A percentile compares a stretch with the other conserved stretches of the same genome.
These are phyloP conservation scores for Acorus calamus DNA, from an alignment of 106 monocot species.

Conservation along the genomic window DNA sequence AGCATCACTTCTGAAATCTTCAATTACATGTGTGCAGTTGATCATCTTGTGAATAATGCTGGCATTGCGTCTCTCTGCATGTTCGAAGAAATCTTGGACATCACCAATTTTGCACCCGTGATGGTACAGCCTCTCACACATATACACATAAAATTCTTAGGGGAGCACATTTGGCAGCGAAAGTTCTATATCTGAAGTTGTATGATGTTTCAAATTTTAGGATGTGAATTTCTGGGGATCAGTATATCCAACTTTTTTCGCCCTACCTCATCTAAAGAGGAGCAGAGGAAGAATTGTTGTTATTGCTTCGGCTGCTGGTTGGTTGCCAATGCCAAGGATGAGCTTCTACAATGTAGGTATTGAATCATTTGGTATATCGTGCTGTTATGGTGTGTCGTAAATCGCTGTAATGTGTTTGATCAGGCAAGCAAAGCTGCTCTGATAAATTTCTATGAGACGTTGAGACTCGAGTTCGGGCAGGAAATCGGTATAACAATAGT, in stretches of 20 bases:
- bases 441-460: slow-evolving; percentile 56
- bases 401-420: neutral
- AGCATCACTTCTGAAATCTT: no score
- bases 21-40: slow-evolving; percentile 15
- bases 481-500: slow-evolving; percentile 44
- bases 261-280: slow-evolving; percentile 64
- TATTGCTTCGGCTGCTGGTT: slow-evolving; percentile 29
- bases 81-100: slow-evolving; percentile 42
- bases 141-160: no score
- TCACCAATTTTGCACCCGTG: slow-evolving; percentile 22
- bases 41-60: slow-evolving; percentile 72
- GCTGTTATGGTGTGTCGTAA: no score
- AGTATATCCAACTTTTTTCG: slow-evolving; percentile 66
- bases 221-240: slow-evolving; percentile 87
- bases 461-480: slow-evolving; percentile 35
- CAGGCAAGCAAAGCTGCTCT: slow-evolving; percentile 63
- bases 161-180: neutral
- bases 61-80: slow-evolving; percentile 26
- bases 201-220: slow-evolving; percentile 14
- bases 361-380: neutral
- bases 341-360: slow-evolving; percentile 56
- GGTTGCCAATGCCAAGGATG: slow-evolving; percentile 39
- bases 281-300: slow-evolving; percentile 54
- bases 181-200: neutral
- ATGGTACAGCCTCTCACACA: slow-evolving; percentile 17